These are phyloP conservation scores for Cyberlindnera maclurae DNA, from an alignment of 805 yeast species.

Conservation along the genomic window DNA sequence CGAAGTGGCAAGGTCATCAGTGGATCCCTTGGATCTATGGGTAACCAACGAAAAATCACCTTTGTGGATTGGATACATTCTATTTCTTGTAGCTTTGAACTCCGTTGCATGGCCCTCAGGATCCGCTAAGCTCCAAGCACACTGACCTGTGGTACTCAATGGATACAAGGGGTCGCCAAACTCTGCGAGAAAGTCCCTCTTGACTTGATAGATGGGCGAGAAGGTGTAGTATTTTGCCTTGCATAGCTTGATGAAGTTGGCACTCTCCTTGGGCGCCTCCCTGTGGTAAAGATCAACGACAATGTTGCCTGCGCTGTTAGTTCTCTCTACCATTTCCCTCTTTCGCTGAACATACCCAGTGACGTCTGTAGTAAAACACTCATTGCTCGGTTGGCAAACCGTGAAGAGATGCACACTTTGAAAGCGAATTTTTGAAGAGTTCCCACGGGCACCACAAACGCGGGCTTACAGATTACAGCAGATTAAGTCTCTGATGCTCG, in stretches of 20 bases:
- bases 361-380: conserved; percentile 36
- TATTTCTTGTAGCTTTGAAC: conserved; percentile 19
- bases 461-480: too few species aligned
- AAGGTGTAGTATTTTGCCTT: conserved; percentile 44
- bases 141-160: conserved; percentile 23
- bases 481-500: too few species aligned
- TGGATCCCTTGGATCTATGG: not conserved
- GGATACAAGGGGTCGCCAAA: conserved; percentile 47
- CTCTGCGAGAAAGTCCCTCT: conserved; percentile 32
- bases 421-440: too few species aligned
- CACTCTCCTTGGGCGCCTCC: conserved; percentile 31
- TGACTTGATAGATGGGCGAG: conserved; percentile 40
- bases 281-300: conserved; percentile 40
- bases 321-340: too few species aligned
- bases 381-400: conserved; percentile 18
- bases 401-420: too few species aligned
- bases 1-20: conserved; percentile 25
- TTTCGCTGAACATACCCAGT: conserved; percentile 27
- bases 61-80: conserved; percentile 19
- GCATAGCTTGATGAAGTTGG: conserved; percentile 49
- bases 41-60: conserved; percentile 32
- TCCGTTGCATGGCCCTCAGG: conserved; percentile 6
- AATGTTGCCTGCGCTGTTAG: conserved; percentile 32
- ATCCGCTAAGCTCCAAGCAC: conserved; percentile 27
- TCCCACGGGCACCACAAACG: too few species aligned